A percentile compares a stretch with the other conserved stretches of the same genome.
Evolutionary conservation across 31 red algal species (phyloP).

Genomic region (Odonthalia washingtoniensis): DNA sequence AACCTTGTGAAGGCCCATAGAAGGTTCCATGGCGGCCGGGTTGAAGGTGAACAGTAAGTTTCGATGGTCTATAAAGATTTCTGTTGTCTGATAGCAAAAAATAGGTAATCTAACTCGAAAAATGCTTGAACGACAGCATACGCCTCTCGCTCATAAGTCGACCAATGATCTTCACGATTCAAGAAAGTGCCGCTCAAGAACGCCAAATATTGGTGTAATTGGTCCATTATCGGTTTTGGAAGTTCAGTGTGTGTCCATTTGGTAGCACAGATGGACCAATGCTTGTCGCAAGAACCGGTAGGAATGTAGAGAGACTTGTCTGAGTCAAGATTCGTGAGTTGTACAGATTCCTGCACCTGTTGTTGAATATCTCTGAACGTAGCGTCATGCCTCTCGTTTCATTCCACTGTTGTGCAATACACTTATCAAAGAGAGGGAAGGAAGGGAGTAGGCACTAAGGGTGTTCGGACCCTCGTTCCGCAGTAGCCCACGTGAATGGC

Average conservation of each 20-base stretch:
- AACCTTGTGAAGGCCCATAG: no score
- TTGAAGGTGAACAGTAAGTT: no score
- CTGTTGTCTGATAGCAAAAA: no score
- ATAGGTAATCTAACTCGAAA: no score
- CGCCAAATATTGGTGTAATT: slow-evolving; percentile 15
- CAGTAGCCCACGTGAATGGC: no score
- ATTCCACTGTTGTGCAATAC: not conserved
- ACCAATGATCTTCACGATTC: not conserved
- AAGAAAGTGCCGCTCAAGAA: slow-evolving; percentile 12
- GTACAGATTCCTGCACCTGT: slow-evolving; percentile 21
- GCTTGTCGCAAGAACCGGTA: slow-evolving; percentile 46
- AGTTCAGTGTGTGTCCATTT: slow-evolving; percentile 3
- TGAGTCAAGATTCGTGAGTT: slow-evolving; percentile 14
- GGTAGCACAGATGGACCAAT: slow-evolving; percentile 29
- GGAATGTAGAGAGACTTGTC: not conserved
- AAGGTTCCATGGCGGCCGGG: no score
- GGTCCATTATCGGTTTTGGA: slow-evolving; percentile 7
- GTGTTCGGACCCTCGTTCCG: no score
- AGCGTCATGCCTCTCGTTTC: slow-evolving; percentile 13
- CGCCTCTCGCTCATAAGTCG: no score
- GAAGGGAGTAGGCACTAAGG: no score
- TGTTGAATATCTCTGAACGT: not conserved
- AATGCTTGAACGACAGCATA: no score
- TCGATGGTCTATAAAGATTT: no score
- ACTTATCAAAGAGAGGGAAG: no score